A percentile compares a stretch with the other conserved stretches of the same genome.
phyloP scores from a whole-genome alignment of 176 grass and related monocot genomes.

The Carex cristatella region DNA sequence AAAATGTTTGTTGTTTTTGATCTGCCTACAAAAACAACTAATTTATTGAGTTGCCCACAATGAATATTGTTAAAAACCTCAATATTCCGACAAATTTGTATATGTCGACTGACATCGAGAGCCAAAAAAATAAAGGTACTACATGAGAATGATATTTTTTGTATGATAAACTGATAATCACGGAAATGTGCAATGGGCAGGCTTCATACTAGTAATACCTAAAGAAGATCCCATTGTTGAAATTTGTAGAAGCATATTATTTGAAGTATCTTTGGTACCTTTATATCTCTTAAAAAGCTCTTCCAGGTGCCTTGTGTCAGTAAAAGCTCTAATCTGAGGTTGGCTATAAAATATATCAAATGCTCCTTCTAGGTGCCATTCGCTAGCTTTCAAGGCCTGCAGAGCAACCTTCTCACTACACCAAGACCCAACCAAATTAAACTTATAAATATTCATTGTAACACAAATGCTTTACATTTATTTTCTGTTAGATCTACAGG shows the following conservation, averaged over 20 bases:
- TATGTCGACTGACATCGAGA: not conserved
- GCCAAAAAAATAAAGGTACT: not conserved
- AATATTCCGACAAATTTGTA: not conserved
- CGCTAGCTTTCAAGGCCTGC: constrained; percentile 91
- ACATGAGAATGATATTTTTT: not conserved
- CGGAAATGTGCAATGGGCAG: not conserved
- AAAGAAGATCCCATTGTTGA: not conserved
- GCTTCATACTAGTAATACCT: not conserved
- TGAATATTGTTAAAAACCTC: not conserved
- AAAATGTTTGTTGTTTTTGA: not conserved
- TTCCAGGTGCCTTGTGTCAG: constrained; percentile 72
- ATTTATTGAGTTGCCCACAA: not conserved
- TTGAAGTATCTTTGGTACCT: constrained; percentile 37
- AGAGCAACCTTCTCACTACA: constrained; percentile 92
- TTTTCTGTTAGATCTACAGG: not conserved
- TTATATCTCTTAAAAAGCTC: constrained; percentile 88
- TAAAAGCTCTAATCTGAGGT: constrained; percentile 66
- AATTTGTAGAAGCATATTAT: not conserved
- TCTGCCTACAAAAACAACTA: not conserved
- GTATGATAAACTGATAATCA: too few relatives aligned
- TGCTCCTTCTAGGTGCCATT: constrained; percentile 98
- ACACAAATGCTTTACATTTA: not conserved
- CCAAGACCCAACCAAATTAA: not conserved
- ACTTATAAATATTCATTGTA: not conserved
- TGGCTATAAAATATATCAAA: constrained; percentile 99